phyloP scores from a whole-genome alignment of 2,329 filamentous ascomycete genomes.

The Endoconidiophora polonica region DNA sequence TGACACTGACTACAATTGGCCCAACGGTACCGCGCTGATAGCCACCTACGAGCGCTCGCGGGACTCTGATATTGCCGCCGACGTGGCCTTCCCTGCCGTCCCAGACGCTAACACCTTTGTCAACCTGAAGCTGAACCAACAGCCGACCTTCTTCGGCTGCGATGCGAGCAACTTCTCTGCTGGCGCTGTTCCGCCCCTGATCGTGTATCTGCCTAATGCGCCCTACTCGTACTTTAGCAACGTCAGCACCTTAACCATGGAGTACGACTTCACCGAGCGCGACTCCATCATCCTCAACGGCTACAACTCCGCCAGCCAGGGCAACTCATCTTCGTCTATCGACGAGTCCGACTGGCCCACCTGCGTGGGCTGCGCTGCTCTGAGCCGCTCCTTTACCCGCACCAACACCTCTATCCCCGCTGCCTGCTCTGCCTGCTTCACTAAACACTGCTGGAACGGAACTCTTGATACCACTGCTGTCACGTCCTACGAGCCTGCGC shows the following conservation, averaged over 20 bases:
- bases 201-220: slow-evolving; percentile 78
- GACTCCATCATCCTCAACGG: slow-evolving; percentile 76
- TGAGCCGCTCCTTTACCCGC: slow-evolving; percentile 57
- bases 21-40: slow-evolving; percentile 41
- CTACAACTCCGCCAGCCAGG: slow-evolving; percentile 67
- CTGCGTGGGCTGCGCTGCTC: slow-evolving; percentile 77
- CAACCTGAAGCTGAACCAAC: slow-evolving; percentile 39
- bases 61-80: slow-evolving; percentile 27
- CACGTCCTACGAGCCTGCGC: slow-evolving; percentile 6
- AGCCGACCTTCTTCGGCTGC: slow-evolving; percentile 49
- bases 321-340: slow-evolving; percentile 56
- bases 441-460: slow-evolving; percentile 87
- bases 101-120: slow-evolving; percentile 39
- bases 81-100: slow-evolving; percentile 40
- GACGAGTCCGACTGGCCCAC: slow-evolving; percentile 45
- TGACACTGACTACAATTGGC: slow-evolving; percentile 41
- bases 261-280: slow-evolving; percentile 48
- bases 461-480: slow-evolving; percentile 22
- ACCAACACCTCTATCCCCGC: slow-evolving; percentile 52
- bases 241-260: slow-evolving; percentile 56
- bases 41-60: slow-evolving; percentile 39
- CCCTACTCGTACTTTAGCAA: slow-evolving; percentile 68
- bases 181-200: slow-evolving; percentile 41
- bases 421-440: slow-evolving; percentile 62
- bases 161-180: slow-evolving; percentile 37